Percentiles rank a stretch among this genome's conserved stretches.
phyloP scores from a whole-genome alignment of 2,329 filamentous ascomycete genomes.

The Xylaria sp. region DNA sequence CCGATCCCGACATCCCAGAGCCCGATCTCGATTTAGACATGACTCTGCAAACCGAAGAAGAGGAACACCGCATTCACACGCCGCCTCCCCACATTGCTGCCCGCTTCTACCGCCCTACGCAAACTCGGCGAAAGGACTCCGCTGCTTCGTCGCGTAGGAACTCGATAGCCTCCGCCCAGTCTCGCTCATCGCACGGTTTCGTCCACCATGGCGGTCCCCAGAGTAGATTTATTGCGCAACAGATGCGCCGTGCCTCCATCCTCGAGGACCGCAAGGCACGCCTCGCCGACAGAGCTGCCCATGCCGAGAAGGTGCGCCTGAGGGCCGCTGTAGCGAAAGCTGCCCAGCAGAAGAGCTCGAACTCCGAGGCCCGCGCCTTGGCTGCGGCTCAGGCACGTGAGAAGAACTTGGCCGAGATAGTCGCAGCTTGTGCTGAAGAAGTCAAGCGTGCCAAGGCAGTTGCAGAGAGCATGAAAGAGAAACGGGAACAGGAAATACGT shows the following conservation, averaged over 20 bases:
- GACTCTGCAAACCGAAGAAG: slow-evolving; percentile 48
- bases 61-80: slow-evolving; percentile 58
- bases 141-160: slow-evolving; percentile 82
- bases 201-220: slow-evolving; percentile 66
- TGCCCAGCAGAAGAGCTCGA: slow-evolving; percentile 68
- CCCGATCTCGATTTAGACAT: slow-evolving; percentile 48
- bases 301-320: slow-evolving; percentile 84
- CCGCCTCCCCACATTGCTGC: slow-evolving; percentile 82
- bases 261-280: slow-evolving; percentile 83
- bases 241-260: slow-evolving; percentile 81
- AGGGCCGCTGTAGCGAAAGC: slow-evolving; percentile 80
- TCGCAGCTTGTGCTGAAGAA: slow-evolving; percentile 82
- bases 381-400: slow-evolving; percentile 82
- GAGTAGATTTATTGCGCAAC: slow-evolving; percentile 81
- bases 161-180: slow-evolving; percentile 80
- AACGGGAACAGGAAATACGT: slow-evolving; percentile 77
- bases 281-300: slow-evolving; percentile 80
- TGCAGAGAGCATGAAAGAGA: slow-evolving; percentile 84
- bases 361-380: slow-evolving; percentile 79
- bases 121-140: slow-evolving; percentile 76
- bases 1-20: slow-evolving; percentile 45
- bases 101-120: slow-evolving; percentile 76
- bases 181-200: slow-evolving; percentile 72
- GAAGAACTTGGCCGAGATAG: slow-evolving; percentile 83
- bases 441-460: slow-evolving; percentile 84